Conservation (phyloP, 2,329 filamentous ascomycete genomes). For the Herpomyces periplanetae region DNA sequence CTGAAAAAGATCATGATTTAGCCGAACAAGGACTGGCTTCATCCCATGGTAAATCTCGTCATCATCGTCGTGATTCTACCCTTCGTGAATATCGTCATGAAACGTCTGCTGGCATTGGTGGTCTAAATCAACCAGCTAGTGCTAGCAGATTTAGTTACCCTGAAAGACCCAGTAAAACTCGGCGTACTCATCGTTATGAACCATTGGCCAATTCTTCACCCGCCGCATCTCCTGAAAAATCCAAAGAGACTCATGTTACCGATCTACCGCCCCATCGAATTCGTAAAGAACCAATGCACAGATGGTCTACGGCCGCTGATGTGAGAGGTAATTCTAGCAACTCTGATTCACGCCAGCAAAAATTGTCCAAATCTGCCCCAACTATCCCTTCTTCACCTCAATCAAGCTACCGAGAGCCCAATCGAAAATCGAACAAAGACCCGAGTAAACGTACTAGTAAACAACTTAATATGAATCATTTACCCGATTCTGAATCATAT, state of each 20-base stretch:
- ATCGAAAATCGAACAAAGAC: no score
- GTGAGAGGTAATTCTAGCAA: constrained; percentile 6
- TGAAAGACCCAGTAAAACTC: constrained; percentile 17
- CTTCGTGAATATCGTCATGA: constrained; percentile 55
- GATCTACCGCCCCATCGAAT: no score
- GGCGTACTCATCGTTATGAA: constrained; percentile 8
- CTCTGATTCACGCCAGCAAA: constrained; percentile 6
- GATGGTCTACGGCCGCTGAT: constrained; percentile 5
- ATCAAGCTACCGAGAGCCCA: no score
- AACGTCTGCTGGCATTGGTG: constrained; percentile 47
- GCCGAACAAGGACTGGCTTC: constrained; percentile 7
- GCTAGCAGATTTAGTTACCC: constrained; percentile 43
- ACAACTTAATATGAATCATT: no score
- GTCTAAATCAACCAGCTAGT: constrained; percentile 46
- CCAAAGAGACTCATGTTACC: no score
- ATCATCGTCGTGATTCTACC: constrained; percentile 12
- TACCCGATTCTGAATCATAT: no score
- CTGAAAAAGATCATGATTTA: constrained; percentile 1
- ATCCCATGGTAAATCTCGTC: constrained; percentile 2
- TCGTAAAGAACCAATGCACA: constrained; percentile 5
- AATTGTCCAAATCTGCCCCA: no score
- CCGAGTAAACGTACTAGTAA: no score
- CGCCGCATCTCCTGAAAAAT: constrained; percentile 11
- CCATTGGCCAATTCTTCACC: constrained; percentile 11
- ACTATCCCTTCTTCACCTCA: no score